These are phyloP conservation scores for Gynochthodes officinalis DNA, from an alignment of 257 asterid species.

Conservation along the genomic window DNA sequence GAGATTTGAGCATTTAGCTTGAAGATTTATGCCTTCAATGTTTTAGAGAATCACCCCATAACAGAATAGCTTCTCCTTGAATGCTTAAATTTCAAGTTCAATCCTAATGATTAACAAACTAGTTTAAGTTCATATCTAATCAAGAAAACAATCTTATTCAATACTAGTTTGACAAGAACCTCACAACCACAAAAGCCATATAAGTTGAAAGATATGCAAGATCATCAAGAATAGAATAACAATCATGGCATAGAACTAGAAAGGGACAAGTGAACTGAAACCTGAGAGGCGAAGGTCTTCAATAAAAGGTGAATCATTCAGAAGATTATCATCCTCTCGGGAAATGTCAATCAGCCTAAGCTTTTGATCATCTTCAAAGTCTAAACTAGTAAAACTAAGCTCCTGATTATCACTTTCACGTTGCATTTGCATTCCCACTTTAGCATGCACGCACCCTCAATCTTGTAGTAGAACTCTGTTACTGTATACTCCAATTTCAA, in stretches of 20 bases:
- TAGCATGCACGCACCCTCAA: background rate
- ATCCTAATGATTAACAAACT: too few relatives aligned
- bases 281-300: conserved; percentile 47
- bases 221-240: background rate
- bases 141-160: background rate
- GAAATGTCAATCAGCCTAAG: conserved; percentile 56
- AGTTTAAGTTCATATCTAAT: background rate
- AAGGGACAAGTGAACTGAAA: background rate
- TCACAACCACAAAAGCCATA: background rate
- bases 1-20: background rate
- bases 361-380: conserved; percentile 32
- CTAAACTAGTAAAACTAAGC: conserved; percentile 33
- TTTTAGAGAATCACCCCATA: too few relatives aligned
- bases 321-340: conserved; percentile 46
- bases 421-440: conserved; percentile 14
- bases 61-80: too few relatives aligned
- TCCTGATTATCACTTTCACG: conserved; percentile 22
- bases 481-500: background rate
- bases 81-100: too few relatives aligned
- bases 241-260: background rate
- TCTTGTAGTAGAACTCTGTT: background rate
- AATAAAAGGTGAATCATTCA: conserved; percentile 39
- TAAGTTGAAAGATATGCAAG: background rate
- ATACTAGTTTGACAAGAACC: background rate
- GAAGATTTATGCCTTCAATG: background rate